These are phyloP conservation scores for Nymphaea colorata DNA, from an alignment of 164 flowering plant species.

Conservation along the genomic window DNA sequence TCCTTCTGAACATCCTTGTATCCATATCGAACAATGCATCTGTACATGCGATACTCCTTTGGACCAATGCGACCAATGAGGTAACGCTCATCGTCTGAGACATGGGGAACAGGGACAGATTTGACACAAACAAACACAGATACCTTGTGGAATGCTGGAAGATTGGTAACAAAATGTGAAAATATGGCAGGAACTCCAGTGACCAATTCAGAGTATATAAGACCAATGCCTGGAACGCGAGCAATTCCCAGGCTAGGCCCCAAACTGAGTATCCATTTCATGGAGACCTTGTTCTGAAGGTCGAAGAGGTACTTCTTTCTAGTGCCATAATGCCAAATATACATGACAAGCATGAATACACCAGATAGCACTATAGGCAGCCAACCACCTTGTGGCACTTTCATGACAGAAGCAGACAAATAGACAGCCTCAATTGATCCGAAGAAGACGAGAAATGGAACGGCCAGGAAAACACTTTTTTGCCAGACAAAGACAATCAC, in stretches of 20 bases:
- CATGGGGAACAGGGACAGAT: slow-evolving; percentile 81
- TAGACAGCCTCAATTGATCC: slow-evolving; percentile 56
- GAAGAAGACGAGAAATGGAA: slow-evolving; percentile 49
- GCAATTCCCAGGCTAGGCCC: slow-evolving; percentile 90
- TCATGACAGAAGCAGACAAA: slow-evolving; percentile 52
- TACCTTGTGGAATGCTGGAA: slow-evolving; percentile 83
- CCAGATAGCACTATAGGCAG: slow-evolving; percentile 57
- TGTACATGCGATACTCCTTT: slow-evolving; percentile 74
- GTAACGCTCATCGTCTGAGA: slow-evolving; percentile 74
- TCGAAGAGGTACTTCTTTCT: slow-evolving; percentile 69
- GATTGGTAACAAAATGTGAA: slow-evolving; percentile 84
- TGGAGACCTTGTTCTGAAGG: slow-evolving; percentile 74
- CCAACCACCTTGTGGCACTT: slow-evolving; percentile 91
- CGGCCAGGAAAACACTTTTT: slow-evolving; percentile 37
- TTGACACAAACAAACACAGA: slow-evolving; percentile 84
- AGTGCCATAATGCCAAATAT: slow-evolving; percentile 79
- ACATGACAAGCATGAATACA: slow-evolving; percentile 64
- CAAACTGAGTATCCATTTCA: slow-evolving; percentile 73
- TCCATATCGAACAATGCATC: slow-evolving; percentile 85
- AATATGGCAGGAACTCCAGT: slow-evolving; percentile 86
- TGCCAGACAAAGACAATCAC: slow-evolving; percentile 76
- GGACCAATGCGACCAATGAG: slow-evolving; percentile 84
- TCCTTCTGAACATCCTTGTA: slow-evolving; percentile 78
- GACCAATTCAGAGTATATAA: slow-evolving; percentile 77
- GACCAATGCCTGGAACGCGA: slow-evolving; percentile 90